A percentile compares a stretch with the other conserved stretches of the same genome.
These are phyloP conservation scores for Cladobotryum mycophilum DNA, from an alignment of 2,329 filamentous ascomycete genomes.

Conservation along the genomic window DNA sequence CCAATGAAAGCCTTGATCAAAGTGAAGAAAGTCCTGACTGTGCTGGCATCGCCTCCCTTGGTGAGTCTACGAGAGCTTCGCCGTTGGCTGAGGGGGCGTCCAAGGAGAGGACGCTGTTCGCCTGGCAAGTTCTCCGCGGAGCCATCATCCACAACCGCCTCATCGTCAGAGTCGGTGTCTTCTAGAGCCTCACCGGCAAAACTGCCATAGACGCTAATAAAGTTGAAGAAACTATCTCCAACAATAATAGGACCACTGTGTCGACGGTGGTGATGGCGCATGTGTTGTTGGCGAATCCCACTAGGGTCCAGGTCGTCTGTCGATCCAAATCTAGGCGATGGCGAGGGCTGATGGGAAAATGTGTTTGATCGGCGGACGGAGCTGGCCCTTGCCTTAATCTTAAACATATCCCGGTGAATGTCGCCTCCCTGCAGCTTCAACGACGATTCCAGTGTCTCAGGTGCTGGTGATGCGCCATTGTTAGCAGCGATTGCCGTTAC, in stretches of 20 bases:
- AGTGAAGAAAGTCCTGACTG: constrained; percentile 71
- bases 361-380: constrained; percentile 55
- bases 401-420: constrained; percentile 73
- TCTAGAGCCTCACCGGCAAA: constrained; percentile 68
- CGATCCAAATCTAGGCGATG: constrained; percentile 23
- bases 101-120: constrained; percentile 53
- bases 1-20: constrained; percentile 73
- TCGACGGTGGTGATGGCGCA: constrained; percentile 34
- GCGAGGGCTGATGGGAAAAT: constrained; percentile 49
- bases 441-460: constrained; percentile 53
- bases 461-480: constrained; percentile 17
- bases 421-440: constrained; percentile 69
- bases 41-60: constrained; percentile 56
- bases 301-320: constrained; percentile 26
- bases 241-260: constrained; percentile 42
- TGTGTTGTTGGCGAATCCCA: constrained; percentile 39
- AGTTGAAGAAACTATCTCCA: constrained; percentile 66
- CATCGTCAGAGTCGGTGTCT: constrained; percentile 47
- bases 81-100: constrained; percentile 40
- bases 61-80: constrained; percentile 41
- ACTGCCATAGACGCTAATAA: constrained; percentile 67
- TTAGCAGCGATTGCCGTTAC: constrained; percentile 13
- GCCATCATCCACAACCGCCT: constrained; percentile 38
- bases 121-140: constrained; percentile 30
- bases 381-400: constrained; percentile 54